Conservation (phyloP, 2,329 filamentous ascomycete genomes). For the Plectosphaerella cucumerina region DNA sequence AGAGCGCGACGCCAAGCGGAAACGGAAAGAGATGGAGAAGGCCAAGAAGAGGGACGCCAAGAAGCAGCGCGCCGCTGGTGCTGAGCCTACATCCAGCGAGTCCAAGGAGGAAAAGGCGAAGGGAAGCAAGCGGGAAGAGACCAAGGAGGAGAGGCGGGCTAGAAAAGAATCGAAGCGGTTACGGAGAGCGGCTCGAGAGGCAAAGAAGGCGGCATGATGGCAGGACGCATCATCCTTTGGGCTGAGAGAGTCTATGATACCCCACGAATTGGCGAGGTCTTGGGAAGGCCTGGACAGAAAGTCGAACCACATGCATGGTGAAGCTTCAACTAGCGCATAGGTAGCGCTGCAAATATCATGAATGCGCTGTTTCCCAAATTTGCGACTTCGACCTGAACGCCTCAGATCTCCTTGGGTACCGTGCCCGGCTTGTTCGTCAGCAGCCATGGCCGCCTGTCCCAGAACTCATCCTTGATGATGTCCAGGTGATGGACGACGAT, state of each 20-base stretch:
- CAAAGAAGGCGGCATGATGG: conserved; percentile 15
- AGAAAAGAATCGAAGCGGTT: conserved; percentile 27
- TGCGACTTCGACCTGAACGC: not conserved
- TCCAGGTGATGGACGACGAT: conserved; percentile 84
- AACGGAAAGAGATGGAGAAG: conserved; percentile 19
- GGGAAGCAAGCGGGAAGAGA: conserved; percentile 26
- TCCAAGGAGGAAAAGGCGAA: not conserved
- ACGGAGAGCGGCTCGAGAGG: conserved; percentile 19
- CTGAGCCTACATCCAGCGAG: too few species aligned
- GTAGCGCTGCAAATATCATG: too few species aligned
- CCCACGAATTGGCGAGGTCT: not conserved
- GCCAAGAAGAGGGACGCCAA: conserved; percentile 29
- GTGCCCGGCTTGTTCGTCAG: conserved; percentile 70
- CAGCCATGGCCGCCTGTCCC: conserved; percentile 82
- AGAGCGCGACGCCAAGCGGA: conserved; percentile 28
- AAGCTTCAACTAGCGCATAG: too few species aligned
- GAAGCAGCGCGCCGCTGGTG: conserved; percentile 9
- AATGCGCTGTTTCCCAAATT: not conserved
- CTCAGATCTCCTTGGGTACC: conserved; percentile 55
- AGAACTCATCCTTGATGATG: conserved; percentile 94
- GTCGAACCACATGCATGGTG: not conserved
- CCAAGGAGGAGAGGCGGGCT: conserved; percentile 37
- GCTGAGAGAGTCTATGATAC: not conserved
- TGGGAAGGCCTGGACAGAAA: too few species aligned
- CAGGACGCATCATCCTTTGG: not conserved